These are phyloP conservation scores for Amphicarpaea edgeworthii DNA, from an alignment of 306 rosid species.

Conservation along the genomic window DNA sequence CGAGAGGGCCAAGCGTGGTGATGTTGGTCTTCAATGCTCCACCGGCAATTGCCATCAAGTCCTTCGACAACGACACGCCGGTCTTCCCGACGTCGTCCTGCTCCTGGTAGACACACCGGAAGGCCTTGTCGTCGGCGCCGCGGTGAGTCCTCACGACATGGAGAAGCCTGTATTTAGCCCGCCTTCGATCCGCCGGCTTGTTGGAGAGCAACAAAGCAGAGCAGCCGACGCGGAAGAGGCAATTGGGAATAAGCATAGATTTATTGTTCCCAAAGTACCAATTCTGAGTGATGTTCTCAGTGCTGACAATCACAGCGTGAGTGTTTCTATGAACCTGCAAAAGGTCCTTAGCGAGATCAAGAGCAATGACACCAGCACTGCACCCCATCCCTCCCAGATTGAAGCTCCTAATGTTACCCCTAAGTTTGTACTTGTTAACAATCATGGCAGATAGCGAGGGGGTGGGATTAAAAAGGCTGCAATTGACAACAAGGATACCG, in stretches of 20 bases:
- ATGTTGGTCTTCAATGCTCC: conserved; percentile 78
- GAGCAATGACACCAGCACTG: conserved; percentile 80
- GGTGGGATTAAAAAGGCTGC: conserved; percentile 76
- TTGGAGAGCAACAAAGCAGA: conserved; percentile 66
- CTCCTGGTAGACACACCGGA: conserved; percentile 74
- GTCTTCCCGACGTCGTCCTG: conserved; percentile 76
- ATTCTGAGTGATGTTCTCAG: conserved; percentile 80
- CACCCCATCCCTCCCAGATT: conserved; percentile 90
- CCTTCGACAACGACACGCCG: conserved; percentile 80
- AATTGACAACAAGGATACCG: conserved; percentile 75
- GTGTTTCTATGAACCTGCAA: conserved; percentile 74
- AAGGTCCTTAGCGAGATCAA: conserved; percentile 78
- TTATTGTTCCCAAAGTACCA: conserved; percentile 83
- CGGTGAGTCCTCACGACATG: conserved; percentile 77
- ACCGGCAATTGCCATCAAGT: conserved; percentile 83
- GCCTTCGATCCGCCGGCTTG: conserved; percentile 56
- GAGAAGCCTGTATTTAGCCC: conserved; percentile 72
- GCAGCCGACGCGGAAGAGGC: conserved; percentile 76
- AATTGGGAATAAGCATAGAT: conserved; percentile 81
- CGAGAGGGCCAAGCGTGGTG: conserved; percentile 78
- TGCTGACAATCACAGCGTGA: conserved; percentile 74
- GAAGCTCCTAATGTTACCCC: conserved; percentile 77
- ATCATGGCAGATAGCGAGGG: conserved; percentile 81
- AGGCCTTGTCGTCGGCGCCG: conserved; percentile 79
- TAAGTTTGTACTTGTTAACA: conserved; percentile 69